Conservation (phyloP, 1,139 yeast genomes). For the Sugiyamaella japonica region DNA sequence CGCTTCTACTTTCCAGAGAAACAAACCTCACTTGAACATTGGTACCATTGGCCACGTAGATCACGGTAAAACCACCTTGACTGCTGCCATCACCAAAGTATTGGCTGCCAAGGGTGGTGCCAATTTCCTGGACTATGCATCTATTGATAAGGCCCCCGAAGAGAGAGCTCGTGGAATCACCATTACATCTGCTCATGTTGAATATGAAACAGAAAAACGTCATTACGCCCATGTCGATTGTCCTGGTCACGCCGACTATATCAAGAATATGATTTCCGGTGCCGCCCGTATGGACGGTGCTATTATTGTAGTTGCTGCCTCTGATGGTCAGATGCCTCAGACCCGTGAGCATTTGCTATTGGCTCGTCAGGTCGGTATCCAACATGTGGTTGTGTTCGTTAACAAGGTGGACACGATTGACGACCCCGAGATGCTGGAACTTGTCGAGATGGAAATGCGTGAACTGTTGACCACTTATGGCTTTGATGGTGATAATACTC, state of each 20-base stretch:
- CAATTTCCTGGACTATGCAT: slow-evolving; percentile 82
- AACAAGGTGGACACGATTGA: slow-evolving; percentile 97
- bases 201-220: slow-evolving; percentile 88
- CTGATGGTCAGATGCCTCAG: slow-evolving; percentile 99
- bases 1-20: slow-evolving; percentile 35
- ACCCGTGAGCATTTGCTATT: slow-evolving; percentile 97
- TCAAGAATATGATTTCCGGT: slow-evolving; percentile 99
- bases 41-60: slow-evolving; percentile 98
- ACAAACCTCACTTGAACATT: slow-evolving; percentile 90
- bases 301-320: slow-evolving; percentile 97
- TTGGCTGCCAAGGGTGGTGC: slow-evolving; percentile 90
- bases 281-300: slow-evolving; percentile 99
- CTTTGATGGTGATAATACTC: slow-evolving; percentile 97
- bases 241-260: slow-evolving; percentile 99
- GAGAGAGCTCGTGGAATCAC: slow-evolving; percentile 99
- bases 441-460: slow-evolving; percentile 99
- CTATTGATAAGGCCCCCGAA: slow-evolving; percentile 98
- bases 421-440: slow-evolving; percentile 98
- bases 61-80: slow-evolving; percentile 97
- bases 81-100: slow-evolving; percentile 98
- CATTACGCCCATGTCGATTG: slow-evolving; percentile 97
- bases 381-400: slow-evolving; percentile 93
- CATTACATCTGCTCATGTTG: slow-evolving; percentile 95
- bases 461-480: slow-evolving; percentile 88
- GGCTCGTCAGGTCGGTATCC: slow-evolving; percentile 99